Conservation (phyloP, 768 basidiomycete species). For the Suillus clintonianus region DNA sequence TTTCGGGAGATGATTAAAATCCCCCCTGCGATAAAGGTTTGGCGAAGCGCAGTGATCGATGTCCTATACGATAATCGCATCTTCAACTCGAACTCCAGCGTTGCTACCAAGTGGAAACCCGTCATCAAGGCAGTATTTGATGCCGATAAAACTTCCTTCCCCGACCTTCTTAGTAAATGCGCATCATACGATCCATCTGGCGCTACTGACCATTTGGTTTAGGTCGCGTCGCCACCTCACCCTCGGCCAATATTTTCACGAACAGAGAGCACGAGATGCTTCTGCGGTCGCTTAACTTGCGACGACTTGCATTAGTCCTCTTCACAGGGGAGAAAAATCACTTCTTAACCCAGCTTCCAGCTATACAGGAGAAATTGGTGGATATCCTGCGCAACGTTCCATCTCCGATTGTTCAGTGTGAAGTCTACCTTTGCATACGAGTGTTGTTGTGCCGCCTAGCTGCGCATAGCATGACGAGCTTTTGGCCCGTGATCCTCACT, state of each 20-base stretch:
- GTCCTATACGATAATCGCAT: conserved; percentile 83
- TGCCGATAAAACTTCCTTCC: conserved; percentile 81
- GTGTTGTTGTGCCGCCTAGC: conserved; percentile 90
- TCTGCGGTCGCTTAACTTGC: conserved; percentile 79
- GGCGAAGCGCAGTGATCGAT: conserved; percentile 80
- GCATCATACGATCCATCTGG: conserved; percentile 31
- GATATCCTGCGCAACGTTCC: conserved; percentile 83
- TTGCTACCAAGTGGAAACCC: conserved; percentile 68
- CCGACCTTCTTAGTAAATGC: conserved; percentile 76
- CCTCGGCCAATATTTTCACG: conserved; percentile 95
- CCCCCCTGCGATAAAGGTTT: conserved; percentile 77
- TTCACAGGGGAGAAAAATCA: conserved; percentile 89
- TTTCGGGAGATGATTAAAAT: conserved; percentile 79
- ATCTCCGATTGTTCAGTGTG: conserved; percentile 85
- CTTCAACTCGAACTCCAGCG: conserved; percentile 70
- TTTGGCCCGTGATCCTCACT: conserved; percentile 95
- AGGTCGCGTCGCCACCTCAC: conserved; percentile 80
- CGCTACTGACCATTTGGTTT: conserved; percentile 31
- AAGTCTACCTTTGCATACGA: conserved; percentile 92
- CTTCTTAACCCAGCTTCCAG: conserved; percentile 85
- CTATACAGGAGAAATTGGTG: conserved; percentile 96
- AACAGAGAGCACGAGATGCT: conserved; percentile 95
- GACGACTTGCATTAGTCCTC: conserved; percentile 85
- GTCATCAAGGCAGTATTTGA: conserved; percentile 82
- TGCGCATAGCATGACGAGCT: conserved; percentile 87